phyloP scores from a whole-genome alignment of 495 filamentous ascomycete species.

The Lichenothelia convexa region DNA sequence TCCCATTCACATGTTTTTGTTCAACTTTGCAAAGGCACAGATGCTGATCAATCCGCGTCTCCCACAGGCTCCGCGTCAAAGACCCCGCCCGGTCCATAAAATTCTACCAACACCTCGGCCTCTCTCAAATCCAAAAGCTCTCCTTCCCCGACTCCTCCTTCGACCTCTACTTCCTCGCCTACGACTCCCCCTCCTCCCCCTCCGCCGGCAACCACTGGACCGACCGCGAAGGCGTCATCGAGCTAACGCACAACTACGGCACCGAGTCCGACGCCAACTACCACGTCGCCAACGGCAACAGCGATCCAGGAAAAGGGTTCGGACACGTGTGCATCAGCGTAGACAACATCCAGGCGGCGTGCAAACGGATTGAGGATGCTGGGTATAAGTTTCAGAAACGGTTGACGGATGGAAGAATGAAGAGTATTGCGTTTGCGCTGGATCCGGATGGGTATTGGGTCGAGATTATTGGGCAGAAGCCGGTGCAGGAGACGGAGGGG shows the following conservation, averaged over 20 bases:
- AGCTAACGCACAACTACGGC: conserved; percentile 94
- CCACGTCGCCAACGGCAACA: conserved; percentile 75
- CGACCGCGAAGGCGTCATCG: conserved; percentile 75
- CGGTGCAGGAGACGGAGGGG: conserved; percentile 30
- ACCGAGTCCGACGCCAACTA: conserved; percentile 75
- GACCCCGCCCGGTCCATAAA: conserved; percentile 84
- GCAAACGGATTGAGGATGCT: conserved; percentile 70
- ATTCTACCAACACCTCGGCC: conserved; percentile 86
- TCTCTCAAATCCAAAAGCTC: conserved; percentile 64
- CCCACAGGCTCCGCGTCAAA: conserved; percentile 71
- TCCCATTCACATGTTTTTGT: conserved; percentile 1
- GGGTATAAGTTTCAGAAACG: conserved; percentile 93
- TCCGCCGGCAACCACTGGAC: conserved; percentile 47
- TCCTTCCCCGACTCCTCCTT: conserved; percentile 67
- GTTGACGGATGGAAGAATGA: conserved; percentile 72
- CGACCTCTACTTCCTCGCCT: conserved; percentile 72
- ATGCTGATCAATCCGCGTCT: no score
- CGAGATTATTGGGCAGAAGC: conserved; percentile 23
- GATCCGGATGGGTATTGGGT: conserved; percentile 86
- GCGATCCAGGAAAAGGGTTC: conserved; percentile 70
- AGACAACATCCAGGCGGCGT: conserved; percentile 79
- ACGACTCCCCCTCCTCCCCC: conserved; percentile 43
- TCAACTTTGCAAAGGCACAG: no score
- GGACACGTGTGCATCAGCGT: conserved; percentile 79
- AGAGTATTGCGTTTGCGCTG: conserved; percentile 73